Percentiles rank a stretch among this genome's conserved stretches.
phyloP scores from a whole-genome alignment of 495 filamentous ascomycete species.

The Lineolata rhizophorae region DNA sequence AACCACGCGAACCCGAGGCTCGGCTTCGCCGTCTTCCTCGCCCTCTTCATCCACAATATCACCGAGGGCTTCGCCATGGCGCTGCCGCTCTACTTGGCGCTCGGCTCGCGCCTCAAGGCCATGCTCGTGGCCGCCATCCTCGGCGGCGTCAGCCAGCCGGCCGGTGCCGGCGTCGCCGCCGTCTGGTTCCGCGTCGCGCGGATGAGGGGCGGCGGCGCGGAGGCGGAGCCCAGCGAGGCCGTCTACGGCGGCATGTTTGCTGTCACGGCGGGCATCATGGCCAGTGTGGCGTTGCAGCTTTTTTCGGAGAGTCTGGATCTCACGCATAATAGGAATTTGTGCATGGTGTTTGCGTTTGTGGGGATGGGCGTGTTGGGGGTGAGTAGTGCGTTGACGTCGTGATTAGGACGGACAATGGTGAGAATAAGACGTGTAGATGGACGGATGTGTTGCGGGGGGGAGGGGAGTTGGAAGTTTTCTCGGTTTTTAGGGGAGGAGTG shows the following conservation, averaged over 20 bases:
- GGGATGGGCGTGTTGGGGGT: conserved; percentile 80
- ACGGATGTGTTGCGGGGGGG: too few species aligned
- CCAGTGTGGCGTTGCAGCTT: conserved; percentile 69
- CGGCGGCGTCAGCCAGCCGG: conserved; percentile 68
- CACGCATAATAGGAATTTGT: conserved; percentile 58
- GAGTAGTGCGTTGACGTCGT: conserved; percentile 63
- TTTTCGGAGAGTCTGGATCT: conserved; percentile 68
- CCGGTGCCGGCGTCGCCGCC: conserved; percentile 66
- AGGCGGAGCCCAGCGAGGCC: conserved; percentile 32
- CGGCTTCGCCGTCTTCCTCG: conserved; percentile 80
- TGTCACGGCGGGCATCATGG: conserved; percentile 82
- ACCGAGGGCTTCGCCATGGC: conserved; percentile 91
- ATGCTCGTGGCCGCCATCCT: conserved; percentile 69
- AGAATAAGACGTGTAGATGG: too few species aligned
- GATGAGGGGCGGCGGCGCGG: conserved; percentile 14
- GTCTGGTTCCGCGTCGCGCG: conserved; percentile 48
- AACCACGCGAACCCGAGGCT: conserved; percentile 83
- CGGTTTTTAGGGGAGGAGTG: too few species aligned
- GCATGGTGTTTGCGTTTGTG: conserved; percentile 64
- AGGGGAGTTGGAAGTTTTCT: too few species aligned
- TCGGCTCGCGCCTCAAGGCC: conserved; percentile 50
- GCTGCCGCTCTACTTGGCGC: conserved; percentile 71
- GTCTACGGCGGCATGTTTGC: conserved; percentile 85
- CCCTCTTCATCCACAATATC: conserved; percentile 94
- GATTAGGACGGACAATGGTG: too few species aligned